Base-by-base conservation (phyloP, 176 grass and related monocot species). In the Hyparrhenia diplandra region DNA sequence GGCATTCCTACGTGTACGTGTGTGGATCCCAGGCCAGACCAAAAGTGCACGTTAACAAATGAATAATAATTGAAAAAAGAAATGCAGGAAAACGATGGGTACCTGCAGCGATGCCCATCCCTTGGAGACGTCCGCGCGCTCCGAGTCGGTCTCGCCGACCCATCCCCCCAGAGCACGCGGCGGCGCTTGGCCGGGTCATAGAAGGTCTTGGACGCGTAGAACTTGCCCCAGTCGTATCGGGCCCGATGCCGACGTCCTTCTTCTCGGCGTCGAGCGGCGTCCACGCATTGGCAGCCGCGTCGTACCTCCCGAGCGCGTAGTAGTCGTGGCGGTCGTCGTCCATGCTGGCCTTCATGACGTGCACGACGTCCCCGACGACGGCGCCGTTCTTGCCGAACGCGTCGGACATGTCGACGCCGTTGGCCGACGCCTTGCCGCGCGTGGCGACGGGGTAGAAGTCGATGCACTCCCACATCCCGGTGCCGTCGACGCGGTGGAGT, bases 161-260 rank as follows among this genome's bases (percentile, higher is more conserved):
- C 92, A 99, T n/a, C n/a, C 0, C 96, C 92, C 96, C 93, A 99
- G 23, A 99, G 59, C 64, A 99, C 86, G 0, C 96, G 81, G 24
- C 96, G 85, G 54, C 76, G 80, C 80, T 88, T 95, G 18, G 73
- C 60, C 2, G 84, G 90, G 34, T 98, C 96, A 16, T 89, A 98
- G 86, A 98, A 98, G 1, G 95, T 91, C 90, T 98, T 98, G 51
- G 95, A 90, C 1, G 92, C 96, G 52, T 99, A 95, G 80, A 99
- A 93, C 71, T 89, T 91, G 1, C 96, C 97, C 96, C 96, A 98
- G 71, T 98, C 96, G 24, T 98, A 98, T 31, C 96, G 77, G 37
- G 71, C 8, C 96, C 96, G 16, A 82, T 77, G 64, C 96, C 92
- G 5, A 98, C 90, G 80, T 98, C 95, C n/a, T n/a, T n/a, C 0